Evolutionary conservation across 768 basidiomycete species (phyloP).

Genomic region (Dioszegia aurantiaca): DNA sequence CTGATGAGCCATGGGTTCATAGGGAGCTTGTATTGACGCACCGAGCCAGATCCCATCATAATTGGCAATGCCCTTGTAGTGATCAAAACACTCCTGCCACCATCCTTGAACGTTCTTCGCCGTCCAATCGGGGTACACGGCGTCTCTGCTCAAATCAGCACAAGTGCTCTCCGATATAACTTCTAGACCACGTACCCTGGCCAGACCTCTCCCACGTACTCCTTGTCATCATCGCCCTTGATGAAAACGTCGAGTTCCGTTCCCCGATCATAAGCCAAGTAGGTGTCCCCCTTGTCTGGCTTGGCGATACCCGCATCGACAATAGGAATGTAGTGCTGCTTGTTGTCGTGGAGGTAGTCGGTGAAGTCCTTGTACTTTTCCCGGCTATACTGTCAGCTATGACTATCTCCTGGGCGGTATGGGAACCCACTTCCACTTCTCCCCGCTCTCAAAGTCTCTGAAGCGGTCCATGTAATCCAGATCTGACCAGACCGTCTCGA

Average conservation of each 20-base stretch:
- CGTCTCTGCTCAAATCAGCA: slow-evolving; percentile 5
- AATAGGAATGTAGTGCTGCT: slow-evolving; percentile 49
- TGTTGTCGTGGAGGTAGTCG: slow-evolving; percentile 39
- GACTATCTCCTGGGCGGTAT: not conserved
- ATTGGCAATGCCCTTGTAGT: not conserved
- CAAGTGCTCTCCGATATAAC: not conserved
- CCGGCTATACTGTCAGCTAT: slow-evolving; percentile 9
- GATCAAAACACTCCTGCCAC: slow-evolving; percentile 15
- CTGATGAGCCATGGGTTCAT: not conserved
- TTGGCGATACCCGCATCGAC: slow-evolving; percentile 44
- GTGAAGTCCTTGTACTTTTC: slow-evolving; percentile 42
- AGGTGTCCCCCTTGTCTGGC: slow-evolving; percentile 14
- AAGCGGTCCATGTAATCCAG: slow-evolving; percentile 43
- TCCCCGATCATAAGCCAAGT: slow-evolving; percentile 64
- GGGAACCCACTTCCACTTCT: slow-evolving; percentile 29
- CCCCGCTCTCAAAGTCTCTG: slow-evolving; percentile 44
- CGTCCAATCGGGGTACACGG: slow-evolving; percentile 72
- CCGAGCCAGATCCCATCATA: slow-evolving; percentile 20
- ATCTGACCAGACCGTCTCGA: slow-evolving; percentile 60
- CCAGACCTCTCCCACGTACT: slow-evolving; percentile 65
- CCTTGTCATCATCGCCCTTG: slow-evolving; percentile 69
- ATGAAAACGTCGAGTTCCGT: slow-evolving; percentile 64
- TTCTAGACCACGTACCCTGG: slow-evolving; percentile 35
- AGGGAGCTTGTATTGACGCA: not conserved
- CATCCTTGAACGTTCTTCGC: slow-evolving; percentile 1